A percentile compares a stretch with the other conserved stretches of the same genome.
phyloP scores from a whole-genome alignment of 2,329 filamentous ascomycete species.

The Raffaelea deltoideospora region DNA sequence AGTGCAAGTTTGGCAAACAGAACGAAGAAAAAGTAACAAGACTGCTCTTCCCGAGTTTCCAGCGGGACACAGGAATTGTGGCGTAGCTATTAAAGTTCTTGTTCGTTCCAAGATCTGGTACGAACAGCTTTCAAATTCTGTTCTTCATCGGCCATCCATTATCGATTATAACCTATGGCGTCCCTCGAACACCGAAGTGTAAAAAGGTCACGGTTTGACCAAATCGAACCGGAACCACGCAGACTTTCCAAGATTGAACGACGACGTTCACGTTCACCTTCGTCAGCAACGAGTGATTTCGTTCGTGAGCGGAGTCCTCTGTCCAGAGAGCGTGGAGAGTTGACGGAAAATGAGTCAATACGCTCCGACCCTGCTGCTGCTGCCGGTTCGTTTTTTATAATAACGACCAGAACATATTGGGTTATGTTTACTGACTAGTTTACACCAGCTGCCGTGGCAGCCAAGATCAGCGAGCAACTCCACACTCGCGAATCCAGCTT shows the following conservation, averaged over 20 bases:
- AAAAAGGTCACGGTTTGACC: slow-evolving; percentile 90
- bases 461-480: slow-evolving; percentile 69
- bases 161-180: no score
- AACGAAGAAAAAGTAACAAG: no score
- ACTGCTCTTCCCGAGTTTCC: no score
- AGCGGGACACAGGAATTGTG: no score
- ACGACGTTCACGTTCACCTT: slow-evolving; percentile 76
- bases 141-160: no score
- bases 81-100: no score
- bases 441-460: slow-evolving; percentile 80
- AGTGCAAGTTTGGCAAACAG: no score
- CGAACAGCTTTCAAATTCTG: no score
- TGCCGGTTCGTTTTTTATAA: slow-evolving; percentile 42
- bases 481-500: slow-evolving; percentile 81
- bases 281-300: slow-evolving; percentile 48
- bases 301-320: slow-evolving; percentile 72
- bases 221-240: slow-evolving; percentile 69
- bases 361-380: slow-evolving; percentile 58
- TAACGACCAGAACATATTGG: no score
- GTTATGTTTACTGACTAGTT: no score
- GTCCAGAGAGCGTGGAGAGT: slow-evolving; percentile 24
- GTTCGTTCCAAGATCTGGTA: no score
- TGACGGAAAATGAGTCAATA: slow-evolving; percentile 22
- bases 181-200: slow-evolving; percentile 53
- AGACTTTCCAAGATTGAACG: slow-evolving; percentile 74